Conservation (phyloP, 108 stramenopile genomes). For the Nitzschia putrida region DNA sequence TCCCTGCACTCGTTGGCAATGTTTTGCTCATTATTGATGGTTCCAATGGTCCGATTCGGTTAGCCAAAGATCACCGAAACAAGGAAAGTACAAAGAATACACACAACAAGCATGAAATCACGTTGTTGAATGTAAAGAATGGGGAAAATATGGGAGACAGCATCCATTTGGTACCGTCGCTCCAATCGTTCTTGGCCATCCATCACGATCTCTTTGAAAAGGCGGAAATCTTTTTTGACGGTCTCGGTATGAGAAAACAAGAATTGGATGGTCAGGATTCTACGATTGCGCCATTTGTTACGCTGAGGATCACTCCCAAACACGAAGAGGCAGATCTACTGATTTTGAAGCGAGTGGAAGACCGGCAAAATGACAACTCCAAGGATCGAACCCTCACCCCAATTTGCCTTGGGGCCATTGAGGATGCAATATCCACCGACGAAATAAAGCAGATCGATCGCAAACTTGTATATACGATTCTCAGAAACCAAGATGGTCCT, state of each 20-base stretch:
- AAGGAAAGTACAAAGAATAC: background rate
- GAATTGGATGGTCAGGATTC: background rate
- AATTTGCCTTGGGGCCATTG: background rate
- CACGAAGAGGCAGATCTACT: slow-evolving; percentile 33
- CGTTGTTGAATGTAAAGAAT: slow-evolving; percentile 23
- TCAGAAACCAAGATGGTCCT: slow-evolving; percentile 21
- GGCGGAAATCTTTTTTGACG: slow-evolving; percentile 26
- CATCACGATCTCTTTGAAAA: background rate
- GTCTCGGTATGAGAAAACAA: slow-evolving; percentile 9
- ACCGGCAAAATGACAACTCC: slow-evolving; percentile 2
- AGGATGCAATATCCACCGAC: background rate
- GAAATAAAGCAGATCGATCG: background rate
- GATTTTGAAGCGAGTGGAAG: slow-evolving; percentile 20
- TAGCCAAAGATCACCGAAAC: slow-evolving; percentile 2
- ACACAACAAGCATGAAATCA: background rate
- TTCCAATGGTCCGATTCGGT: slow-evolving; percentile 45
- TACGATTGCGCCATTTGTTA: background rate
- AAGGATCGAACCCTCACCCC: background rate
- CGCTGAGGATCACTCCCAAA: slow-evolving; percentile 23
- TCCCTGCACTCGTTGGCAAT: background rate
- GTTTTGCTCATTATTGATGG: slow-evolving; percentile 38
- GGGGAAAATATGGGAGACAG: slow-evolving; percentile 23
- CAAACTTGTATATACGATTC: background rate
- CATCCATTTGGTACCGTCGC: slow-evolving; percentile 4
- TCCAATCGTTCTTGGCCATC: background rate